Base-by-base conservation (phyloP, 176 grass and related monocot genomes). In the Ananas comosus region DNA sequence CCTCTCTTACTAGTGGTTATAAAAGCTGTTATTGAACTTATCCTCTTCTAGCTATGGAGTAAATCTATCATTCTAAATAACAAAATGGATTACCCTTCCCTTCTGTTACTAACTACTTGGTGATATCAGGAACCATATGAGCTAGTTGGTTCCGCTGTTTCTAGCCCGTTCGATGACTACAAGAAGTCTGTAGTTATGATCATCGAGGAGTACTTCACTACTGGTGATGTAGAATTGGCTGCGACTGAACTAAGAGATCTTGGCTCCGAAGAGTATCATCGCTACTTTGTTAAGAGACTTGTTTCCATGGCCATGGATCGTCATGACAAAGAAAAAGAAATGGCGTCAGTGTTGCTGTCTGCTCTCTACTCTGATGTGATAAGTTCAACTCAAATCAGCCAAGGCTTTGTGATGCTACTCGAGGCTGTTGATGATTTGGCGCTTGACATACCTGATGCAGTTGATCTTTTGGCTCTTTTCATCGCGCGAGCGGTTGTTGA, bases 241-340 rank as follows among this genome's bases (percentile, higher is more conserved):
- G 75, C 77, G 51, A 89, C 85, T 70, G 92, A 96, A 75, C 81
- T 96, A 58, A 96, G 80, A 85, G 92, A 96, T 67, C 49, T 91
- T 48, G 83, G 92, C 69, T 89, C 71, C 64, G 73, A 84, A 79
- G 88, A 85, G 68, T 89, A 81, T 70, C 92, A 87, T 72, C 59
- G 75, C 68, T 89, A 89, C 83, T 96, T 96, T 74, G 88, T 91
- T 63, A 96, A 96, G 81, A 91, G 87, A 67, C 83, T 96, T 78
- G 83, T 96, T 63, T 96, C 92, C 22, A 87, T 86, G 81, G 83
- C 92, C 69, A 96, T 96, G 92, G 92, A 96, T 57, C 81, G 86
- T 54, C 85, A 88, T 82, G 86, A 91, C 81, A 96, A 96, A 80
- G 92, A 96, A 81, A 96, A 91, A 76, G 92, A 96, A 77, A 96